phyloP scores from a whole-genome alignment of 2,329 filamentous ascomycete genomes.

The Trichoderma hamatum region DNA sequence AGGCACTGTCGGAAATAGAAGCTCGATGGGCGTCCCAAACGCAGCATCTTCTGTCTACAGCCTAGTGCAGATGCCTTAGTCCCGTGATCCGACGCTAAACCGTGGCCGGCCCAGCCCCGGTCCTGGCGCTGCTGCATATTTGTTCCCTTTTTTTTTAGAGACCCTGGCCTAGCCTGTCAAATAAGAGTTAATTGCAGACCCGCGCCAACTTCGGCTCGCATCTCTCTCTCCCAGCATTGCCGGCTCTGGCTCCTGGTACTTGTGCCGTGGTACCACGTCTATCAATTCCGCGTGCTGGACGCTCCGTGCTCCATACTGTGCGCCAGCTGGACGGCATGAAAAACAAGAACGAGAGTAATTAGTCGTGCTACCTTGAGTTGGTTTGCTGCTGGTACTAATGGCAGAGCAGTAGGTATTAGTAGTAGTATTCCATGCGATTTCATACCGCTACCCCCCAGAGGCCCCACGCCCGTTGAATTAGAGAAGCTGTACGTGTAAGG shows the following conservation, averaged over 20 bases:
- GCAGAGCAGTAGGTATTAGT: background rate
- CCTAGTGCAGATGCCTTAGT: constrained; percentile 1
- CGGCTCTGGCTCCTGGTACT: background rate
- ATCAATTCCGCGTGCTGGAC: background rate
- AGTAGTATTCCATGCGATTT: constrained; percentile 7
- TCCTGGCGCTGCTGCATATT: constrained; percentile 2
- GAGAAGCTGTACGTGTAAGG: background rate
- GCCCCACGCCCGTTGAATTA: constrained; percentile 12
- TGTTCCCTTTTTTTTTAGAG: background rate
- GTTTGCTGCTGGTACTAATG: background rate
- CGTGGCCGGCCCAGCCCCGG: background rate
- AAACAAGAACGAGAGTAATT: background rate
- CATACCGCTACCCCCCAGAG: background rate
- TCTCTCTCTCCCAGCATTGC: constrained; percentile 1
- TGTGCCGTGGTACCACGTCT: background rate
- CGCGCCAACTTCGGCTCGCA: constrained; percentile 26
- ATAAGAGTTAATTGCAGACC: constrained; percentile 12
- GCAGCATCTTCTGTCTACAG: background rate
- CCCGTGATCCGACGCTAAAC: constrained; percentile 25
- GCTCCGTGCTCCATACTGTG: constrained; percentile 25
- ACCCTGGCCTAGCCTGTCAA: constrained; percentile 17
- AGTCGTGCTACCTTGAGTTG: background rate
- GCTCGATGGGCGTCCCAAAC: background rate
- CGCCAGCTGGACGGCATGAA: constrained; percentile 14
- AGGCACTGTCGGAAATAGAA: background rate